Evolutionary conservation across 2,329 filamentous ascomycete species (phyloP), one percentile per base, ranked within the genome.

Genomic region (Bipolaris cookei): DNA sequence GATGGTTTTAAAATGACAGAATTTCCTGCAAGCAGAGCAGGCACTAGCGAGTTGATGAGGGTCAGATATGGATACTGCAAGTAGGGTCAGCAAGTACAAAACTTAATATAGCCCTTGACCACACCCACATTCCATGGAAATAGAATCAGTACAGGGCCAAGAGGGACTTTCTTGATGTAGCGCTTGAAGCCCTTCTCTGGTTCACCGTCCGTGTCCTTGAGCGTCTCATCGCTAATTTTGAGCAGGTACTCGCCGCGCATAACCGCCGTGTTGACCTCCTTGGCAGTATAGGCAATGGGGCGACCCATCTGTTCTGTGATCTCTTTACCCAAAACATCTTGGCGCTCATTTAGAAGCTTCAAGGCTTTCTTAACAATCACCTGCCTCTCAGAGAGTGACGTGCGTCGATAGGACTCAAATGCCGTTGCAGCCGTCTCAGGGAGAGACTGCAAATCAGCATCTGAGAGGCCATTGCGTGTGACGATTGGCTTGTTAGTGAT

Each of bases 291-390:
- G 35, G 90, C 85, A 69, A 97, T 97, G 32, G 94, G 94, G 18
- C 94, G 85, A 39, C 94, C 94, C 93, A 98, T 98, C 80, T 98
- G 93, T 74, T 91, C 88, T 0, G 93, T 97, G 58, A 98, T 80
- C 76, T 97, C 93, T 65, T 86, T 84, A 5, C 90, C 92, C 32
- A 98, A 82, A 61, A 88, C 90, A 86, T 95, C 89, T 76, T 92
- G 85, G 74, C 87, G 88, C 47, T 87, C 84, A 14, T 80, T 78
- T 25, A 98, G 82, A 4, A 91, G 78, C 61, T 88, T 84, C 42
- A 98, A 80, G 1, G 93, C 92, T 70, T 90, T 91, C 68, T 86
- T 88, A 68, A 97, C 87, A 63, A 97, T 93, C 44, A 84, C 83
- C 77, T 96, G 89, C 49, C 94, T 87, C 62, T 93, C 86, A 49